Evolutionary conservation across 202 grass and related monocot species (phyloP), one percentile per base, ranked within the genome.

Genomic region (Carex arenaria): DNA sequence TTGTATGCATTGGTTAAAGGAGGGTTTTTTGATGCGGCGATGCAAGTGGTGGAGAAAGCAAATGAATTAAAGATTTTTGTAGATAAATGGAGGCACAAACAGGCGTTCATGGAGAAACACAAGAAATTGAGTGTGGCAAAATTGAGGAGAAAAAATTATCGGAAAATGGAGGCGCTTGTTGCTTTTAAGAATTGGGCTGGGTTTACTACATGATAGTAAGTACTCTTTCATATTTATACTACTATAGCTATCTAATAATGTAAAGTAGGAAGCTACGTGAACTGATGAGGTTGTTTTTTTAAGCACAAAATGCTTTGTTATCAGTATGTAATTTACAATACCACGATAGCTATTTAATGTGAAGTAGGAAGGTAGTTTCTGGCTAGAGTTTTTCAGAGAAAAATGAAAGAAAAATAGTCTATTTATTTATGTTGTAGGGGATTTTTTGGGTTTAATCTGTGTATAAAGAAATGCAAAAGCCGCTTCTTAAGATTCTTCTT

Each of bases 171-270:
- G 90, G 93, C 96, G 28, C 57, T 98, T 42, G 68, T 98, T 79
- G 96, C 96, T 34, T 98, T 98, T 86, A 98, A 95, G 85, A 95
- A 98, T 82, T 98, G 96, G 96, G 93, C 91, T 76, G 92, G 94
- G 34, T 90, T 97, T 72, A 97, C 80, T 87, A 84, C 91, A 79
- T 97, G 73, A 85, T 20, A 59, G 40, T 13, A 59, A 20, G 57
- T 70, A 18, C 72, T 15, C 23, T 51, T 49, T 23, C 68, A 23
- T 51, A 20, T 64, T 26, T 23, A 8, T 14, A 18, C 65, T 38
- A 67, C 31, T 0, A 8, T 18, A 38, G 30, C 32, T 67, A 32
- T 38, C 40, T 67, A 38, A 67, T 67, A 38, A 67, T 67, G 64
- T 67, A 18, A 67, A 67, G 5, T 67, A 67, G 31, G 31, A 67